Percentiles rank a stretch among this genome's conserved stretches.
Conservation (phyloP, 2,329 filamentous ascomycete genomes). For the Paracorniculantispora psalliotae region DNA sequence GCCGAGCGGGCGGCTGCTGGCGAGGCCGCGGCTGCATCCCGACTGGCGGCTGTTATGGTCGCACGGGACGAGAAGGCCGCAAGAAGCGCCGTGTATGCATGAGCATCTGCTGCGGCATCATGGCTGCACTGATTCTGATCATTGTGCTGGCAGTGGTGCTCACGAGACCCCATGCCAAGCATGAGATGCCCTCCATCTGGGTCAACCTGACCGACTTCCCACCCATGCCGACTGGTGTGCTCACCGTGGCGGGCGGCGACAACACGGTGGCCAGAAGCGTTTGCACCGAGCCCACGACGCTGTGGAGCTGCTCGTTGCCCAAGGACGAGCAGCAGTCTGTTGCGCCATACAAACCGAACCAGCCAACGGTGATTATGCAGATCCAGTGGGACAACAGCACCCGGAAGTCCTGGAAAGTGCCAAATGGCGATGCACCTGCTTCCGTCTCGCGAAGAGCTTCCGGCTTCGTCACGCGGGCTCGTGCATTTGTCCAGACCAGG, state of each 20-base stretch:
- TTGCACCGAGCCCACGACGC: conserved; percentile 65
- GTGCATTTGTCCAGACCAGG: conserved; percentile 19
- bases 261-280: conserved; percentile 58
- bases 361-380: conserved; percentile 76
- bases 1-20: conserved; percentile 57
- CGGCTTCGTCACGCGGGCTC: conserved; percentile 22
- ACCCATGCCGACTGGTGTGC: conserved; percentile 76
- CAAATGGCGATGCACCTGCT: conserved; percentile 32
- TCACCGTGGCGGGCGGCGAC: conserved; percentile 71
- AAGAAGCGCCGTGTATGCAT: conserved; percentile 58
- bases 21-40: conserved; percentile 60
- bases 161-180: conserved; percentile 22
- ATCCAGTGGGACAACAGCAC: conserved; percentile 67
- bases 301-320: conserved; percentile 85
- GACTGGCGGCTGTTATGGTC: conserved; percentile 59
- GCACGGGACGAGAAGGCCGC: conserved; percentile 57
- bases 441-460: conserved; percentile 22
- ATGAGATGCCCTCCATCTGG: conserved; percentile 52
- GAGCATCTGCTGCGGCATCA: conserved; percentile 43
- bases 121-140: conserved; percentile 52
- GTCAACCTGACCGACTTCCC: conserved; percentile 83
- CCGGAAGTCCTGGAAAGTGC: conserved; percentile 43
- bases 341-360: conserved; percentile 57
- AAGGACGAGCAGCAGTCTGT: conserved; percentile 67
- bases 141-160: conserved; percentile 56